These are phyloP conservation scores for Clavispora carvajalis DNA, from an alignment of 805 yeast species.

Conservation along the genomic window DNA sequence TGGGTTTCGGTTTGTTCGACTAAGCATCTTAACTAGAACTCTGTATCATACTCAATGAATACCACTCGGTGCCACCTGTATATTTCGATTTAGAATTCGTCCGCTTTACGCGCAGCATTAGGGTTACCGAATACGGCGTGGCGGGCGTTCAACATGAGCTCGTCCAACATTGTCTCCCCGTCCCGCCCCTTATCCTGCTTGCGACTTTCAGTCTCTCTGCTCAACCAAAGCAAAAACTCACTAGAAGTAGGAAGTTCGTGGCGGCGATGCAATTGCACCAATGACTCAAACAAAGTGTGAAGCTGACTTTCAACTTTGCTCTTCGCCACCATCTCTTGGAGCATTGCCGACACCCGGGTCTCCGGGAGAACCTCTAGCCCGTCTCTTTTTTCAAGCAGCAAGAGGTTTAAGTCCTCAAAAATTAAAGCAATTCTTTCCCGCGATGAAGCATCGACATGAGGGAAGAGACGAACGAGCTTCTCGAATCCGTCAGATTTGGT, in stretches of 20 bases:
- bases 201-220: conserved; percentile 33
- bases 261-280: conserved; percentile 29
- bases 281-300: conserved; percentile 21
- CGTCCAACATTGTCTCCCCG: conserved; percentile 28
- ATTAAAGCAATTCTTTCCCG: conserved; percentile 41
- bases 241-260: conserved; percentile 24
- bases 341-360: conserved; percentile 27
- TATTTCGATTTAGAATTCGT: conserved; percentile 2
- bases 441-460: conserved; percentile 23
- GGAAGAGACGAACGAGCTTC: conserved; percentile 21
- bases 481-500: conserved; percentile 16
- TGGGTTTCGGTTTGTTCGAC: conserved; percentile 31
- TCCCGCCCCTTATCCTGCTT: conserved; percentile 22
- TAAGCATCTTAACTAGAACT: conserved; percentile 11
- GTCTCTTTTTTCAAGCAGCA: conserved; percentile 14
- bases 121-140: conserved; percentile 78
- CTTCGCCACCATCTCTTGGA: conserved; percentile 24
- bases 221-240: conserved; percentile 62
- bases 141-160: conserved; percentile 37
- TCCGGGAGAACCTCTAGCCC: conserved; percentile 20
- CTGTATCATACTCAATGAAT: conserved; percentile 9
- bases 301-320: conserved; percentile 33
- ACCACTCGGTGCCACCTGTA: neutral
- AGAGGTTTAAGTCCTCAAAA: conserved; percentile 38
- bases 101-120: conserved; percentile 57